Evolutionary conservation across 2,329 filamentous ascomycete genomes (phyloP).

Genomic region (Trichoderma atroviride): DNA sequence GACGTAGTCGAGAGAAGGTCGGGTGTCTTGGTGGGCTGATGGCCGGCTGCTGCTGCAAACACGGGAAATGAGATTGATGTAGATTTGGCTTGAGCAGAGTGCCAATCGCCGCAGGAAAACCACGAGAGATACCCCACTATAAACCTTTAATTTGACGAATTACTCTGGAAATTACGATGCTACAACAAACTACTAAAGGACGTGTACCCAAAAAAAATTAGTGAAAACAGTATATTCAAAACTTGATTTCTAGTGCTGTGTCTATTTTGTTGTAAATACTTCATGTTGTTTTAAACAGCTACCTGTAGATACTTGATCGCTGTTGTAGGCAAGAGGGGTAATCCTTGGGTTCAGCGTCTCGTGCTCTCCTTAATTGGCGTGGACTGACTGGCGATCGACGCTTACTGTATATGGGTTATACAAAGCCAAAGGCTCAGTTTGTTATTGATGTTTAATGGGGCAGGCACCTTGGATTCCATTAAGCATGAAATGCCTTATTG

Average conservation of each 20-base stretch:
- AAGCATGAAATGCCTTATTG: background rate
- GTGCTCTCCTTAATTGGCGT: background rate
- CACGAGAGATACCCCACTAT: background rate
- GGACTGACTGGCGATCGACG: background rate
- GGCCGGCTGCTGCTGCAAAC: conserved; percentile 1
- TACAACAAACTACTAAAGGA: background rate
- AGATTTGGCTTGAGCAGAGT: background rate
- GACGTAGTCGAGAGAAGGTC: background rate
- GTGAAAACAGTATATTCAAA: background rate
- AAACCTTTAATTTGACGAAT: background rate
- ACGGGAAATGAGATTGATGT: background rate
- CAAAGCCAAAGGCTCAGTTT: background rate
- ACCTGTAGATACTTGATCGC: background rate
- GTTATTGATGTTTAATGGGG: background rate
- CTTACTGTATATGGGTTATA: background rate
- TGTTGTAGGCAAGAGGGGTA: background rate
- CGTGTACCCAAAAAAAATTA: background rate
- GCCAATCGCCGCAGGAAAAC: background rate
- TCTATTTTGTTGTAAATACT: background rate
- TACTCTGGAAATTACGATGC: background rate
- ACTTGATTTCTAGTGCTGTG: background rate
- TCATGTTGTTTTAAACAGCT: background rate
- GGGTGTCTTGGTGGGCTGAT: conserved; percentile 22
- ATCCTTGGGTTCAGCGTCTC: background rate
- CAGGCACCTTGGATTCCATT: background rate